phyloP scores from a whole-genome alignment of 345 rosid species.

The Boechera stricta region DNA sequence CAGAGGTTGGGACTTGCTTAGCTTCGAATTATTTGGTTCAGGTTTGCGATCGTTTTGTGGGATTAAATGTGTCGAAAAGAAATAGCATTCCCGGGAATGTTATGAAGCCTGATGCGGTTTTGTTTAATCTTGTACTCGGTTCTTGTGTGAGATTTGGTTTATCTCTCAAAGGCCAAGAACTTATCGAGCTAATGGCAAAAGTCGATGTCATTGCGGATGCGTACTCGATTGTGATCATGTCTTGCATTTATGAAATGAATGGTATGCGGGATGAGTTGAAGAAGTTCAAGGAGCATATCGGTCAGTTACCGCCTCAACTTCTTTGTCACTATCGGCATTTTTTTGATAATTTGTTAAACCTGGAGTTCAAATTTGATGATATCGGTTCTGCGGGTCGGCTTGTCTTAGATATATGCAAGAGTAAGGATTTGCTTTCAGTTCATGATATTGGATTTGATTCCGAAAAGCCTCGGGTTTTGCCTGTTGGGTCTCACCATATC shows the following conservation, averaged over 20 bases:
- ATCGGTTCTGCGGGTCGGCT: conserved; percentile 69
- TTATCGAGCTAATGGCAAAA: conserved; percentile 73
- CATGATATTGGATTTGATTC: conserved; percentile 37
- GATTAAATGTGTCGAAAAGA: conserved; percentile 29
- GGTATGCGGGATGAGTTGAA: conserved; percentile 76
- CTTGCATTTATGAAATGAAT: conserved; percentile 72
- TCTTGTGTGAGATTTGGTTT: conserved; percentile 72
- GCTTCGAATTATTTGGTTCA: conserved; percentile 74
- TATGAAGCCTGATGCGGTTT: conserved; percentile 63
- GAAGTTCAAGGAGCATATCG: conserved; percentile 65
- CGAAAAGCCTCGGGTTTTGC: conserved; percentile 53
- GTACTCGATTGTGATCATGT: conserved; percentile 60
- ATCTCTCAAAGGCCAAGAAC: conserved; percentile 73
- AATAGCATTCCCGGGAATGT: conserved; percentile 40
- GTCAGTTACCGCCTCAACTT: conserved; percentile 50
- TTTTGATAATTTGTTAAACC: conserved; percentile 69
- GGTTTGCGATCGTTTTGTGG: conserved; percentile 54
- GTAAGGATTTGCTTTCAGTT: conserved; percentile 33
- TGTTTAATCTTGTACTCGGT: conserved; percentile 77
- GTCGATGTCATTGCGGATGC: conserved; percentile 73
- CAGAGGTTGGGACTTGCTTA: conserved; percentile 66
- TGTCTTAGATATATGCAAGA: conserved; percentile 54
- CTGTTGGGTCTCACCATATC: conserved; percentile 75
- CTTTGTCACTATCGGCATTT: conserved; percentile 60
- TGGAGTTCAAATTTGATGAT: conserved; percentile 77